A percentile compares a stretch with the other conserved stretches of the same genome.
These are phyloP conservation scores for Choiromyces venosus DNA, from an alignment of 495 filamentous ascomycete genomes.

Conservation along the genomic window DNA sequence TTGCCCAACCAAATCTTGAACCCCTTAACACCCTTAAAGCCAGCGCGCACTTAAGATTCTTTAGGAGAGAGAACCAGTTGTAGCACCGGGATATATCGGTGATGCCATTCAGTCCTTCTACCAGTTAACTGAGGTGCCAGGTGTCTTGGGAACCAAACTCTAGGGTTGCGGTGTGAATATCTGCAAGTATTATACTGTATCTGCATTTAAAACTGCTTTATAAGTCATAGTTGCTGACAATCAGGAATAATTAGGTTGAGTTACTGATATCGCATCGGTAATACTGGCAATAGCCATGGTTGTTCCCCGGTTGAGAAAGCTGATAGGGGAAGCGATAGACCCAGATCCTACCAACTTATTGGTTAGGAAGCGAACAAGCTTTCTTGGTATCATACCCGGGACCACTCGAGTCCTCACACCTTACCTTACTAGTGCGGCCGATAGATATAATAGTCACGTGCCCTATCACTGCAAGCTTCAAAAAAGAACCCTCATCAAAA, in stretches of 20 bases:
- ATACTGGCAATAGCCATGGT: background rate
- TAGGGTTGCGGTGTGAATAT: background rate
- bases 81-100: background rate
- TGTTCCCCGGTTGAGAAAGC: background rate
- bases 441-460: no score
- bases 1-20: background rate
- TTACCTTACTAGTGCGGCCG: no score
- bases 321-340: background rate
- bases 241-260: background rate
- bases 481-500: no score
- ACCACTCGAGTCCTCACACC: background rate
- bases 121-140: background rate
- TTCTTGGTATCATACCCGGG: background rate
- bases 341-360: background rate
- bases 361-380: background rate
- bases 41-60: background rate
- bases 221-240: background rate
- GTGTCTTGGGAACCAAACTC: background rate
- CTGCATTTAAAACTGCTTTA: background rate
- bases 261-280: background rate
- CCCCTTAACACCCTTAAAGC: no score
- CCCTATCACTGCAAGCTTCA: no score
- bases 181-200: background rate
- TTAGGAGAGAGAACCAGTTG: background rate
- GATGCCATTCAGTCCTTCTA: background rate